A percentile compares a stretch with the other conserved stretches of the same genome.
These are phyloP conservation scores for Populus davidiana DNA, from an alignment of 345 rosid species.

Conservation along the genomic window DNA sequence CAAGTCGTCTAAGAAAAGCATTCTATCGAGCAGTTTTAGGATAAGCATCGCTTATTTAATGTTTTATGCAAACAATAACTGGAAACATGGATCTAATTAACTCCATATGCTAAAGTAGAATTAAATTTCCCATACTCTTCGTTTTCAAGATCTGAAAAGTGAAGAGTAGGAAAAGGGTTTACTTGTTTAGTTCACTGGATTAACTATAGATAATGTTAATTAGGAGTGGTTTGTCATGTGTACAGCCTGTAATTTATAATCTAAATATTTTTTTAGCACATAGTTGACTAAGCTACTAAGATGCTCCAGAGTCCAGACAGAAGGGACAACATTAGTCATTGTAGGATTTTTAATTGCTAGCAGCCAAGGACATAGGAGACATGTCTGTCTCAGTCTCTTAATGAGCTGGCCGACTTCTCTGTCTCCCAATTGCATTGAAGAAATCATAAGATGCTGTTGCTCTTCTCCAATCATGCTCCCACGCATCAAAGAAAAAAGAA, in stretches of 20 bases:
- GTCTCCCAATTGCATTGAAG: too few relatives aligned
- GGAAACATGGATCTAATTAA: neutral
- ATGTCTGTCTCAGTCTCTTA: too few relatives aligned
- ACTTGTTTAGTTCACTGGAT: slow-evolving; percentile 22
- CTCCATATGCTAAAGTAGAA: neutral
- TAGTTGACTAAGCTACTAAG: slow-evolving; percentile 5
- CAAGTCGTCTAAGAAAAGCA: too few relatives aligned
- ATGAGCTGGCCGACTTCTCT: too few relatives aligned
- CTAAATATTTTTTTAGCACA: neutral
- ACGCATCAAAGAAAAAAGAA: too few relatives aligned
- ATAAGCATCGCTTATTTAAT: too few relatives aligned
- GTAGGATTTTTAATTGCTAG: neutral
- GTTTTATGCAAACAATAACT: too few relatives aligned
- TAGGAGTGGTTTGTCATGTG: neutral
- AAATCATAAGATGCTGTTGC: too few relatives aligned
- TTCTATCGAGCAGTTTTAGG: too few relatives aligned
- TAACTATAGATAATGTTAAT: neutral
- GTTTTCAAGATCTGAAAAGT: neutral
- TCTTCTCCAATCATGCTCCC: too few relatives aligned
- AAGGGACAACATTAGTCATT: neutral
- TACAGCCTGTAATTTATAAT: neutral
- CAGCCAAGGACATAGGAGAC: neutral
- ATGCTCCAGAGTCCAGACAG: slow-evolving; percentile 7
- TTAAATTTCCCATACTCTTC: neutral
- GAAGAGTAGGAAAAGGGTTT: slow-evolving; percentile 14